phyloP scores from a whole-genome alignment of 805 yeast genomes.

The Danielia reshetovae region DNA sequence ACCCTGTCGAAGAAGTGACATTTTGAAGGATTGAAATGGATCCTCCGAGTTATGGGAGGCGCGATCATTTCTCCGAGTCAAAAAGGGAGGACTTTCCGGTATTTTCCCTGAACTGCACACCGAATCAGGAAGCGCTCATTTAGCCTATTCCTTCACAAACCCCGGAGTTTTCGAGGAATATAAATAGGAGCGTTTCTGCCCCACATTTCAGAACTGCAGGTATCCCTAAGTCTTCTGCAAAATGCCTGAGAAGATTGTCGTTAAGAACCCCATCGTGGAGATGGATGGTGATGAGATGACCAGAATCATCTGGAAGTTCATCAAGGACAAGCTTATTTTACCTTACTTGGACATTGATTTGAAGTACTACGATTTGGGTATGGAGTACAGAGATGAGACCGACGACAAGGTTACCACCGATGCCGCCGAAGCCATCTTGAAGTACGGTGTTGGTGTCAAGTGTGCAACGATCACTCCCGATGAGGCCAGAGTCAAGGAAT shows the following conservation, averaged over 20 bases:
- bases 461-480: slow-evolving; percentile 99
- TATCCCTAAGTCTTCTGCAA: neutral
- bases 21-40: too few species aligned
- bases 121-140: too few species aligned
- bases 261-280: slow-evolving; percentile 87
- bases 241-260: slow-evolving; percentile 55
- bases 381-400: slow-evolving; percentile 82
- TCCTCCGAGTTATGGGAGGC: too few species aligned
- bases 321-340: slow-evolving; percentile 77
- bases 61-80: too few species aligned
- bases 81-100: too few species aligned
- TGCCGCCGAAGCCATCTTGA: slow-evolving; percentile 83
- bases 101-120: too few species aligned
- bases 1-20: too few species aligned
- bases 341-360: slow-evolving; percentile 87
- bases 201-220: neutral
- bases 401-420: slow-evolving; percentile 85
- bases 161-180: neutral
- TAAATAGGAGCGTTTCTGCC: neutral
- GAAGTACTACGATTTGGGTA: slow-evolving; percentile 87
- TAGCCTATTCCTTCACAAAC: neutral
- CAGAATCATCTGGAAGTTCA: slow-evolving; percentile 90
- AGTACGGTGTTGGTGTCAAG: slow-evolving; percentile 90
- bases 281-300: slow-evolving; percentile 99
- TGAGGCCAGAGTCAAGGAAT: slow-evolving; percentile 92